Evolutionary conservation across 1,284 basidiomycete genomes (phyloP).

Genomic region (Fomitopsis betulina): DNA sequence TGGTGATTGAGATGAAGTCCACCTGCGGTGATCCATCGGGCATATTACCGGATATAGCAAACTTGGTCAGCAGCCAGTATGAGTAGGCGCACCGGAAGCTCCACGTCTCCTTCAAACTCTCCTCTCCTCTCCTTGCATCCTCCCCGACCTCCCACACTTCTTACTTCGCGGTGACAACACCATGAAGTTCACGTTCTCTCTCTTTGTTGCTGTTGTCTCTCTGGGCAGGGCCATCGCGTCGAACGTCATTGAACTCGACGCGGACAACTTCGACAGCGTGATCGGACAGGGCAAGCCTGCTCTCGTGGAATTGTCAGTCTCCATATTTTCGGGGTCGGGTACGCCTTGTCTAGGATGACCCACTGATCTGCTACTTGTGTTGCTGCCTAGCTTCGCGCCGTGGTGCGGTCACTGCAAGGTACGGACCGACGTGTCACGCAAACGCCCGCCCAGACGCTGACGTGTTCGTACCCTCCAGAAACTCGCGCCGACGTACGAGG

Average conservation of each 20-base stretch:
- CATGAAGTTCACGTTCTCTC: constrained; percentile 60
- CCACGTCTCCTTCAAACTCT: constrained; percentile 2
- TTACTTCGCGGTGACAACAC: constrained; percentile 19
- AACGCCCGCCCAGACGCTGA: neutral
- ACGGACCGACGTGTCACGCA: constrained; percentile 11
- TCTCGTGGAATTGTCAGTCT: constrained; percentile 85
- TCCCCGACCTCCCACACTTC: neutral
- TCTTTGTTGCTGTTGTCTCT: constrained; percentile 54
- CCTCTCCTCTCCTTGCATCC: constrained; percentile 2
- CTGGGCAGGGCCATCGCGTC: constrained; percentile 57
- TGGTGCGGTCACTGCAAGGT: constrained; percentile 90
- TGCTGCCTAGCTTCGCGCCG: constrained; percentile 60
- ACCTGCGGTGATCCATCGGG: neutral
- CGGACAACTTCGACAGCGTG: constrained; percentile 72
- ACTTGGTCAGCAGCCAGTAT: neutral
- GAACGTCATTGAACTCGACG: constrained; percentile 78
- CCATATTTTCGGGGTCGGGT: constrained; percentile 1
- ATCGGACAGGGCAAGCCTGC: constrained; percentile 79
- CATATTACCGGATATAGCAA: neutral
- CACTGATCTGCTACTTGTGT: neutral
- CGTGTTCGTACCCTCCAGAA: constrained; percentile 40
- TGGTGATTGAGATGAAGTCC: no score
- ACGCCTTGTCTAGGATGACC: neutral
- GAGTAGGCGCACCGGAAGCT: neutral
- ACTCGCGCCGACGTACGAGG: constrained; percentile 85